A percentile compares a stretch with the other conserved stretches of the same genome.
Conservation (phyloP, 1,139 yeast species). For the Arxiozyma heterogenica region DNA sequence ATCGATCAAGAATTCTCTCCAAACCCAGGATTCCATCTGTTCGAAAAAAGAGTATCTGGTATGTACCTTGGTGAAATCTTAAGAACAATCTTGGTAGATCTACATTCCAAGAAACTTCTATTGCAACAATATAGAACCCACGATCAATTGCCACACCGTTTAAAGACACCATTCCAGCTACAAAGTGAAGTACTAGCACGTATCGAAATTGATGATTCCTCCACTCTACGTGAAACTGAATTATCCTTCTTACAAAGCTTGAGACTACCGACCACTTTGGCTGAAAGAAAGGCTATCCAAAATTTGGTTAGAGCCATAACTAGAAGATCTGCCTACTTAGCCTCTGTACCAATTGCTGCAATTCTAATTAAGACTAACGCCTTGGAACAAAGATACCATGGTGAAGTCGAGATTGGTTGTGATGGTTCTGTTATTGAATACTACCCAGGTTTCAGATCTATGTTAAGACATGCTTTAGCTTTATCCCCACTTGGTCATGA, state of each 20-base stretch:
- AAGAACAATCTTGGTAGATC: conserved; percentile 61
- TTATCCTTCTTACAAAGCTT: conserved; percentile 53
- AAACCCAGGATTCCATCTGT: conserved; percentile 77
- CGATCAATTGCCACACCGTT: conserved; percentile 55
- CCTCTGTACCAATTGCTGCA: conserved; percentile 86
- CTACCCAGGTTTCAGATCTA: conserved; percentile 77
- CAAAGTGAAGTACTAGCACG: conserved; percentile 77
- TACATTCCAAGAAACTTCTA: conserved; percentile 48
- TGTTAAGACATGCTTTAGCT: conserved; percentile 66
- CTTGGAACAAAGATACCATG: conserved; percentile 44
- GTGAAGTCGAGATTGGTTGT: conserved; percentile 80
- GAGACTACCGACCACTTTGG: conserved; percentile 55
- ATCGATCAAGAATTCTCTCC: conserved; percentile 64
- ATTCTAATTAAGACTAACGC: conserved; percentile 51
- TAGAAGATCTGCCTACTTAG: conserved; percentile 72
- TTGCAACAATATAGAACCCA: conserved; percentile 46
- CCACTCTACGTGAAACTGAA: conserved; percentile 58
- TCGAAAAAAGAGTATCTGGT: conserved; percentile 88
- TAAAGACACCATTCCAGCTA: conserved; percentile 65
- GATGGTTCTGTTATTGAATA: conserved; percentile 91
- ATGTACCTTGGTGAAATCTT: conserved; percentile 89
- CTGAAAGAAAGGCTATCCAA: conserved; percentile 67
- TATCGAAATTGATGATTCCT: conserved; percentile 72
- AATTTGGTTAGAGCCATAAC: conserved; percentile 68
- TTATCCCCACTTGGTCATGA: conserved; percentile 63